Evolutionary conservation across 306 rosid species (phyloP), one percentile per base, ranked within the genome.

Genomic region (Begonia fuchsioides): DNA sequence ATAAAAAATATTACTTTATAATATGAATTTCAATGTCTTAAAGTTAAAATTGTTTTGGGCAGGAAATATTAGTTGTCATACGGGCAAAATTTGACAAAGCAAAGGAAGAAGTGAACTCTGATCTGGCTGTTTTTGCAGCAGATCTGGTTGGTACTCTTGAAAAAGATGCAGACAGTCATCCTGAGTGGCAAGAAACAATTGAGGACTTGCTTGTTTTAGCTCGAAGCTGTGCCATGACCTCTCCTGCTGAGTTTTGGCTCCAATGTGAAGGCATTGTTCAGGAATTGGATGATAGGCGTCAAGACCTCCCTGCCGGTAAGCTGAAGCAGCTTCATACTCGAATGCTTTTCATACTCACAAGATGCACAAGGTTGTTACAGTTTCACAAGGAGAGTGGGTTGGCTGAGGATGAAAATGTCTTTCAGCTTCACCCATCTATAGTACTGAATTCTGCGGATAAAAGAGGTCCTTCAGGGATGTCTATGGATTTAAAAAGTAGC

Each of bases 271-370:
- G 95, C 68, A 81, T 85, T 67, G 98, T 90, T 68, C 98, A 85
- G 76, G 98, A 90, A 26, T 85, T 90, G 77, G 98, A 90, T 69
- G 98, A 90, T 71, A 81, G 81, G 66, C 98, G 98, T 43, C 98
- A 90, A 75, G 95, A 90, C 63, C 85, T 70, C 53, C 83, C 94
- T 47, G 94, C 87, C 2, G 98, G 98, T 62, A 70, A 67, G 64
- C 74, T 90, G 61, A 90, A 90, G 77, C 92, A 79, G 68, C 98
- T 90, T 65, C 95, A 85, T 59, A 90, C 98, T 35, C 71, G 81
- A 50, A 90, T 90, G 92, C 92, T 90, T 56, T 90, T 90, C 74
- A 90, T 85, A 75, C 87, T 90, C 54, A 90, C 98, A 14, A 82
- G 98, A 77, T 90, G 98, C 69, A 85, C 98, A 17, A 73, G 98